A percentile compares a stretch with the other conserved stretches of the same genome.
phyloP scores from a whole-genome alignment of 495 filamentous ascomycete species.

The Acidomyces sp. region DNA sequence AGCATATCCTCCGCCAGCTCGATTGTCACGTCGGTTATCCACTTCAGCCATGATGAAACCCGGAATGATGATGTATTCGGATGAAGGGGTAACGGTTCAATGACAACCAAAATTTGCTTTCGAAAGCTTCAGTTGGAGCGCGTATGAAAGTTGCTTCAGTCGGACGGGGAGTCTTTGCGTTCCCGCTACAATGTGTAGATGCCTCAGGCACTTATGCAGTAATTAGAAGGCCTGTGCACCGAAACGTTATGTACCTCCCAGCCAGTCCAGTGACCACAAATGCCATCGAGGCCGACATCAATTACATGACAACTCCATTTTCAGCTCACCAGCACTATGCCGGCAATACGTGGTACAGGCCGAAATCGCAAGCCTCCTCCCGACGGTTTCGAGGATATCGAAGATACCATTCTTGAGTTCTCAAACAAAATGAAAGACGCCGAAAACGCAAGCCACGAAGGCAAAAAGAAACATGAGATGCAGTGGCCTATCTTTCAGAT shows the following conservation, averaged over 20 bases:
- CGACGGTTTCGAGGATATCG: constrained; percentile 89
- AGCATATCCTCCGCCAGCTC: constrained; percentile 23
- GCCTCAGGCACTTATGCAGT: too few species aligned
- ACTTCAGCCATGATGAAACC: constrained; percentile 17
- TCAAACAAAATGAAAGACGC: constrained; percentile 98
- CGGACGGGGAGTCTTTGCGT: too few species aligned
- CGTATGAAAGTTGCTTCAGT: too few species aligned
- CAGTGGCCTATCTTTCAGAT: constrained; percentile 98
- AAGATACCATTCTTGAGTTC: constrained; percentile 92
- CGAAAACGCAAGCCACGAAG: constrained; percentile 62
- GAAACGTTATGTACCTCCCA: too few species aligned
- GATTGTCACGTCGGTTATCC: constrained; percentile 20
- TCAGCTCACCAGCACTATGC: too few species aligned
- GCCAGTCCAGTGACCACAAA: too few species aligned
- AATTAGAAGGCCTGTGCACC: too few species aligned
- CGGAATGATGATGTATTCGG: neutral
- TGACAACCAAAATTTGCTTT: too few species aligned
- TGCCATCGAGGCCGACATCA: too few species aligned
- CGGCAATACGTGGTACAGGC: constrained; percentile 55
- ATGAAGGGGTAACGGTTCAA: neutral
- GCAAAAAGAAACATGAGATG: constrained; percentile 73
- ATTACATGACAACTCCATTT: too few species aligned
- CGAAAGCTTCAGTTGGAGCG: too few species aligned
- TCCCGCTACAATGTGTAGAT: too few species aligned
- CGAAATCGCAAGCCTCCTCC: constrained; percentile 83